These are phyloP conservation scores for Brettanomyces custersianus DNA, from an alignment of 805 yeast species.

Conservation along the genomic window DNA sequence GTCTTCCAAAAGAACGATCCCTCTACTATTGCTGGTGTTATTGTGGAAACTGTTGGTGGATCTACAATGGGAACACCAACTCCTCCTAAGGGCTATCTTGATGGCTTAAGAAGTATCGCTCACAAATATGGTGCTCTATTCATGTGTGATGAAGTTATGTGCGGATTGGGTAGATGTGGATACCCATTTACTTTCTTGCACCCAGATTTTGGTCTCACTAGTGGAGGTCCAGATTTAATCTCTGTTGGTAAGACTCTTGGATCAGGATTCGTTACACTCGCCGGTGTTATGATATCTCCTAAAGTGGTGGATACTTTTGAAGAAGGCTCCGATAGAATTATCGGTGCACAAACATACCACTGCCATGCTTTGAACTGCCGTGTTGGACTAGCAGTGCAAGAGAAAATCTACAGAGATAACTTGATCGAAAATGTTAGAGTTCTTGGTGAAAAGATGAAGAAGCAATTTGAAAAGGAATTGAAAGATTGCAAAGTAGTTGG, in stretches of 20 bases:
- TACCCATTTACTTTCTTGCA: constrained; percentile 34
- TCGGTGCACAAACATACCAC: constrained; percentile 45
- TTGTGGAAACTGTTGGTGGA: constrained; percentile 40
- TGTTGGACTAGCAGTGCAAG: constrained; percentile 39
- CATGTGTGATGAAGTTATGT: constrained; percentile 84
- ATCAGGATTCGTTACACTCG: constrained; percentile 41
- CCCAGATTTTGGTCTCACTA: constrained; percentile 31
- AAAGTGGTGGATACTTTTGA: constrained; percentile 29
- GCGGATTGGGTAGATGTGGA: constrained; percentile 49
- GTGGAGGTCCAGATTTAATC: constrained; percentile 39
- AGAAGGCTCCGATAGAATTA: constrained; percentile 30
- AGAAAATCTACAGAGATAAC: constrained; percentile 23
- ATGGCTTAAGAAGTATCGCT: constrained; percentile 48
- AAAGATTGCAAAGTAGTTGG: constrained; percentile 30
- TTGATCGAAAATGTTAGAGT: constrained; percentile 31
- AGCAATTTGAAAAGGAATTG: constrained; percentile 22
- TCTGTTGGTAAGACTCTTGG: constrained; percentile 44
- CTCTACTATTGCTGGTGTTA: constrained; percentile 31
- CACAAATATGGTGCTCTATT: constrained; percentile 93
- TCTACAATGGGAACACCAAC: constrained; percentile 35
- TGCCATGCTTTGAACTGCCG: constrained; percentile 38
- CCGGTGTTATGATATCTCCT: constrained; percentile 38
- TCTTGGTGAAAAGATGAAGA: constrained; percentile 36
- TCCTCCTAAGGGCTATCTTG: constrained; percentile 36
- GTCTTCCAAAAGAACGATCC: constrained; percentile 32